Conservation (phyloP, 129 eudicot genomes). For the Ambrosia trifida region DNA sequence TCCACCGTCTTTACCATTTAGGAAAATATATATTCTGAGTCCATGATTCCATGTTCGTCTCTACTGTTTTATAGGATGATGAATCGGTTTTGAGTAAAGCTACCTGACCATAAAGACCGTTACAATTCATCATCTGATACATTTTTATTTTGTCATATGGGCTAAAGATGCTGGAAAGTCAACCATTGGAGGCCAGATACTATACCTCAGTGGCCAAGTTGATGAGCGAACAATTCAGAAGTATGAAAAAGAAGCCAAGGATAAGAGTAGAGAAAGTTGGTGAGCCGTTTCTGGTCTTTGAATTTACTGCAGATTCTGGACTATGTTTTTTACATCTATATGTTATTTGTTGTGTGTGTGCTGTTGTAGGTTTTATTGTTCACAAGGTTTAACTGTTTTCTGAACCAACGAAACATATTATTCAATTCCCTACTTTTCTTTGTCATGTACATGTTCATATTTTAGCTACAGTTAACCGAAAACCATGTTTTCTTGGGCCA, state of each 20-base stretch:
- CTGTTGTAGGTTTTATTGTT: neutral
- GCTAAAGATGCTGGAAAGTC: conserved; percentile 93
- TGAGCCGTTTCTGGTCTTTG: conserved; percentile 34
- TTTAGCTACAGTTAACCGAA: neutral
- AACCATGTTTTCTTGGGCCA: neutral
- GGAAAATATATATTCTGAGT: neutral
- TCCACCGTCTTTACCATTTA: conserved; percentile 1
- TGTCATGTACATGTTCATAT: neutral
- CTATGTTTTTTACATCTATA: neutral
- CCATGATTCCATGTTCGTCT: conserved; percentile 41
- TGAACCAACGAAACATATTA: neutral
- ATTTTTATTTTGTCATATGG: conserved; percentile 12
- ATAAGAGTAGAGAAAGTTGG: conserved; percentile 93
- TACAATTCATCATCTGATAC: neutral
- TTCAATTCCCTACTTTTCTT: neutral
- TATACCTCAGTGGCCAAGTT: conserved; percentile 94
- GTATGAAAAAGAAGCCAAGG: conserved; percentile 90
- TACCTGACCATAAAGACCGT: conserved; percentile 3
- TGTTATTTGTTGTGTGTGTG: neutral
- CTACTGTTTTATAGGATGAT: conserved; percentile 9
- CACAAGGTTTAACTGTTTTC: neutral
- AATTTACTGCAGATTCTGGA: neutral
- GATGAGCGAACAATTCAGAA: conserved; percentile 92
- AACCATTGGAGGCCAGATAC: conserved; percentile 82
- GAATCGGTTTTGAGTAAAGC: neutral